phyloP scores from a whole-genome alignment of 2,329 filamentous ascomycete genomes.

The Berkeleyomyces basicola region DNA sequence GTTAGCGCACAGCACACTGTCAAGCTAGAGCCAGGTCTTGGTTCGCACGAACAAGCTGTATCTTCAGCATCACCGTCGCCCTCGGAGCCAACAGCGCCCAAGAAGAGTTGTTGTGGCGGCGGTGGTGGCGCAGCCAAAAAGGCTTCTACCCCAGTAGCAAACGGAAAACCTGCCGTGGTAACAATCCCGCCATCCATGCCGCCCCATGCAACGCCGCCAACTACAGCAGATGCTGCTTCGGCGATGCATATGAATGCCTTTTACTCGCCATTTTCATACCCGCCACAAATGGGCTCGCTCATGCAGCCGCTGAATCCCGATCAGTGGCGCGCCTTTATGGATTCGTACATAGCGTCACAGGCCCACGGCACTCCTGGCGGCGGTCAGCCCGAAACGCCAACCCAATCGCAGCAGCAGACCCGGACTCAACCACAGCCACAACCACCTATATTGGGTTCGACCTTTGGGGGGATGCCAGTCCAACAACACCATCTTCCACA shows the following conservation, averaged over 20 bases:
- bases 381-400: not conserved
- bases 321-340: conserved; percentile 34
- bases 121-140: conserved; percentile 11
- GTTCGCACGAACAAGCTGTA: not conserved
- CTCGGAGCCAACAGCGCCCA: not conserved
- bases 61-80: not conserved
- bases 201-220: conserved; percentile 22
- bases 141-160: not conserved
- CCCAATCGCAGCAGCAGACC: not conserved
- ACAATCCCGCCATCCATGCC: conserved; percentile 8
- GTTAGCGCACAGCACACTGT: conserved; percentile 13
- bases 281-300: conserved; percentile 37
- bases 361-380: not conserved
- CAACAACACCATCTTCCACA: not conserved
- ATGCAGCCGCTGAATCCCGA: conserved; percentile 38
- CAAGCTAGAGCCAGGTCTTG: conserved; percentile 4
- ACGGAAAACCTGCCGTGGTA: not conserved
- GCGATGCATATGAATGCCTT: conserved; percentile 25
- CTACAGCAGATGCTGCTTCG: conserved; percentile 14
- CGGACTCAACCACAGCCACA: not conserved
- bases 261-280: conserved; percentile 28
- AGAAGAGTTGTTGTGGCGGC: conserved; percentile 16
- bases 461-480: not conserved
- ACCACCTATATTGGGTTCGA: not conserved
- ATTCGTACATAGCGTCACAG: conserved; percentile 18